Percentiles rank a stretch among this genome's conserved stretches.
Conservation (phyloP, 2,329 filamentous ascomycete species). For the Fonsecaea pedrosoi region DNA sequence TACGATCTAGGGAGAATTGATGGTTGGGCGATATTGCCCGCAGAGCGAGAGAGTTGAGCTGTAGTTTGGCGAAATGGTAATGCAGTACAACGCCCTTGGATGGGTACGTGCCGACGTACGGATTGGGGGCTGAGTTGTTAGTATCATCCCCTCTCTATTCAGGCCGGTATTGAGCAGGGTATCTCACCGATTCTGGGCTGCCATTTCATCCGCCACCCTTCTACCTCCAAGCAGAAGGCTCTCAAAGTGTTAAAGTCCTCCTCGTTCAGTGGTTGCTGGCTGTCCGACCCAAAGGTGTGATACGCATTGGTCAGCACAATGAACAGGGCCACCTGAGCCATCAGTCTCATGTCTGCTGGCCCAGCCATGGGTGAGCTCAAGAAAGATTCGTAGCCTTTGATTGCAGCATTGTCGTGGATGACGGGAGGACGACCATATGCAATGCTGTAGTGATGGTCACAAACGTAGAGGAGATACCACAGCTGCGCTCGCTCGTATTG, state of each 20-base stretch:
- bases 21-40: conserved; percentile 48
- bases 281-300: conserved; percentile 64
- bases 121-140: conserved; percentile 48
- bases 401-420: conserved; percentile 63
- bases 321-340: conserved; percentile 64
- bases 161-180: too few species aligned
- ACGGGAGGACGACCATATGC: conserved; percentile 65
- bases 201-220: conserved; percentile 60
- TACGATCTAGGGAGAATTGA: conserved; percentile 52
- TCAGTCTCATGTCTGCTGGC: conserved; percentile 61
- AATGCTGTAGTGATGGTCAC: conserved; percentile 69
- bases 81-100: conserved; percentile 59
- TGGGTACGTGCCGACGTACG: conserved; percentile 57
- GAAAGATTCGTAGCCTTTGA: conserved; percentile 63
- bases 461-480: conserved; percentile 69
- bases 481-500: conserved; percentile 62
- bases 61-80: conserved; percentile 61
- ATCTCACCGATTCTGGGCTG: conserved; percentile 46
- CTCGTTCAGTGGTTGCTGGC: conserved; percentile 58
- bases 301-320: conserved; percentile 62
- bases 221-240: conserved; percentile 54
- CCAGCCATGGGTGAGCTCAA: conserved; percentile 57
- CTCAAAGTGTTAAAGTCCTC: conserved; percentile 59
- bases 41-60: conserved; percentile 54
- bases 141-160: neutral